Base-by-base conservation (phyloP, 495 filamentous ascomycete species). In the Penicillium arizonense region DNA sequence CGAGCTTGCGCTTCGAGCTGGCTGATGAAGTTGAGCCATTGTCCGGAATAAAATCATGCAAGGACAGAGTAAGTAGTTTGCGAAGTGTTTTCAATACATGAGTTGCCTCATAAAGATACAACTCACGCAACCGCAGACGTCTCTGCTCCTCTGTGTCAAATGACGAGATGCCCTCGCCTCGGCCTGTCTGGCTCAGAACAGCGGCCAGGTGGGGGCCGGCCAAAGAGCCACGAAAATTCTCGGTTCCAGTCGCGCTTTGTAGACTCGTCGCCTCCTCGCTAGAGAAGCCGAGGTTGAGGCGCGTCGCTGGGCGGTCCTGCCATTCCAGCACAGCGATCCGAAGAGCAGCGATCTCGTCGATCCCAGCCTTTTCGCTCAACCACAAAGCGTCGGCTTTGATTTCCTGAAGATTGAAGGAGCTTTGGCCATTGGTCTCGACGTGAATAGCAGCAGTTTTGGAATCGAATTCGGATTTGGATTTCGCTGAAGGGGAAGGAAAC, bases 391-490 rank as follows among this genome's bases (percentile, higher is more conserved):
- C 94, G 21, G 82, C 80, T 69, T 95, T 96, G 61, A 97, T 85
- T 68, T 90, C 79, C 21, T 87, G 82, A 42, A 97, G 78, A 61
- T 92, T 79, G 67, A 87, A 90, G 24, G 79, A 78, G 13, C 82
- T 79, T 56, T 84, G 83, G 20, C 82, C 72, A 8, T 82, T 80
- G 5, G 89, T 87, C 21, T 88, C 81, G 39, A 91, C 85, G 65
- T 96, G 87, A 46, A 97, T 95, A n/a, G 92, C 85, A 14, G 93
- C 87, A 1, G 91, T 97, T 69, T 85, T 92, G 36, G 86, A 90
- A 48, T 93, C 88, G 64, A 96, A 96, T 21, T 83, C 83, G 39
- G 77, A 65, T 66, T 87, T 93, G 5, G 82, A 77, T 60, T 80
- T 83, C 52, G 74, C 56, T 40, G 77, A 82, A 54, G 67, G 85